phyloP scores from a whole-genome alignment of 1,284 basidiomycete species.

The Moniliella sp. region DNA sequence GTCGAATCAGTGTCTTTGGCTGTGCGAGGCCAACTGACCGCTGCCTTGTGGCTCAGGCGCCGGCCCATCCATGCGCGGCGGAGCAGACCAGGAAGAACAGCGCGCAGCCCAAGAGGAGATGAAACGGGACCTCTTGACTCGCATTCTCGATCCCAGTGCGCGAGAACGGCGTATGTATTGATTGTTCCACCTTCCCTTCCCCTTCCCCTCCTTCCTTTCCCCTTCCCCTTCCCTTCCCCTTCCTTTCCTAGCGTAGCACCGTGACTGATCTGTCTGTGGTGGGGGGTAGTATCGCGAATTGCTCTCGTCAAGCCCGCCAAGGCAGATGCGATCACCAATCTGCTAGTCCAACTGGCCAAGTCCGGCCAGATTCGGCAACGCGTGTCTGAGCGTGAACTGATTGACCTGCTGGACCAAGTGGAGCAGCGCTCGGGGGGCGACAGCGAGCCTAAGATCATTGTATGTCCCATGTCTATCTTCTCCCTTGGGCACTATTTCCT shows the following conservation, averaged over 20 bases:
- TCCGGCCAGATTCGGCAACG: slow-evolving; percentile 66
- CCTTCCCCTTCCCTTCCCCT: too few species aligned
- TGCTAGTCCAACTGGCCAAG: slow-evolving; percentile 73
- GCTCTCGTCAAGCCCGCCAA: slow-evolving; percentile 71
- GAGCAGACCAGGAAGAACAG: slow-evolving; percentile 33
- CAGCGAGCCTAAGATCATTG: slow-evolving; percentile 40
- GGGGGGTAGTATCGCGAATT: slow-evolving; percentile 56
- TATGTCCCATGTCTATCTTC: slow-evolving; percentile 48
- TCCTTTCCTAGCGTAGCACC: slow-evolving; percentile 1
- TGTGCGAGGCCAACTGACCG: neutral
- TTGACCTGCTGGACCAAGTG: slow-evolving; percentile 77
- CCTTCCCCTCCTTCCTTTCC: too few species aligned
- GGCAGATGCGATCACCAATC: slow-evolving; percentile 61
- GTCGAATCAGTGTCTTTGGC: neutral
- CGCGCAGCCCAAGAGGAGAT: slow-evolving; percentile 34
- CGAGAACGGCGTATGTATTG: slow-evolving; percentile 63
- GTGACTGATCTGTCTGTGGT: neutral
- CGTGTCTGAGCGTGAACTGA: slow-evolving; percentile 68
- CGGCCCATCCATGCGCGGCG: slow-evolving; percentile 6
- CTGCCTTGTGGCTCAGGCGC: neutral
- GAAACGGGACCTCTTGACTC: slow-evolving; percentile 53
- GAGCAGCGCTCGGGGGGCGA: slow-evolving; percentile 46
- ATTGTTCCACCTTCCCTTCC: too few species aligned
- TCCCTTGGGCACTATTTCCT: too few species aligned
- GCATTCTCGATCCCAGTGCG: slow-evolving; percentile 63